Evolutionary conservation across 495 filamentous ascomycete species (phyloP), one percentile per base, ranked within the genome.

Genomic region (Hypoxylon fuscum): DNA sequence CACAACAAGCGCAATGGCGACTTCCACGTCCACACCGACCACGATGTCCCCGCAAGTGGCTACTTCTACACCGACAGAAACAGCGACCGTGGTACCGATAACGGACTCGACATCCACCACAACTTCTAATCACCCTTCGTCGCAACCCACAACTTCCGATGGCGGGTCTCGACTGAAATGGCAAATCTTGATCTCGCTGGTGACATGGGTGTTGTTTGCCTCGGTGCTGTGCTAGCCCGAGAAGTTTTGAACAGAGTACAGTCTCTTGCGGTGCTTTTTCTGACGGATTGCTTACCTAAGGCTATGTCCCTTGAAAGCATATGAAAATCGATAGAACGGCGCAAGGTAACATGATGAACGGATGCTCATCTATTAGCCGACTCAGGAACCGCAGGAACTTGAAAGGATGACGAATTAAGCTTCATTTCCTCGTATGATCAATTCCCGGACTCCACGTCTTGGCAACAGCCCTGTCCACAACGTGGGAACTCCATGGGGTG

Each of bases 1-100:
- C 10, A 32, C 43, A 38, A 55, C 49, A 11, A 55, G 22, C 14
- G 44, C 38, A 3, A 29, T 55, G 8, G 61, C 37, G 15, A 49
- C 34, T n/a, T n/a, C n/a, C n/a, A 17, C 43, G 12, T n/a, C n/a
- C n/a, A 58, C 61, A 1, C 37, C 42, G n/a, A 41, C 37, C 9
- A 42, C 37, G 9, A 2, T 12, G 4, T 42, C 38, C n/a, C 3
- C 49, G 12, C 15, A 2, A 2, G 32, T 10, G 11, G 11, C 32
- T 43, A 42, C 17, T 34, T 20, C 37, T 3, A 32, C 48, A 11
- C 38, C 32, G 0, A 6, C 37, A 25, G 37, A 48, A 8, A 27
- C 25, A 8, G 3, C 14, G 14, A 10, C 10, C 18, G 3, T 41
- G 37, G 17, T 20, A 2, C 12, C 32, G 3, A 27, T 35, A 35